A percentile compares a stretch with the other conserved stretches of the same genome.
Evolutionary conservation across 176 grass and related monocot genomes (phyloP).

Genomic region (Elymus sibiricus): DNA sequence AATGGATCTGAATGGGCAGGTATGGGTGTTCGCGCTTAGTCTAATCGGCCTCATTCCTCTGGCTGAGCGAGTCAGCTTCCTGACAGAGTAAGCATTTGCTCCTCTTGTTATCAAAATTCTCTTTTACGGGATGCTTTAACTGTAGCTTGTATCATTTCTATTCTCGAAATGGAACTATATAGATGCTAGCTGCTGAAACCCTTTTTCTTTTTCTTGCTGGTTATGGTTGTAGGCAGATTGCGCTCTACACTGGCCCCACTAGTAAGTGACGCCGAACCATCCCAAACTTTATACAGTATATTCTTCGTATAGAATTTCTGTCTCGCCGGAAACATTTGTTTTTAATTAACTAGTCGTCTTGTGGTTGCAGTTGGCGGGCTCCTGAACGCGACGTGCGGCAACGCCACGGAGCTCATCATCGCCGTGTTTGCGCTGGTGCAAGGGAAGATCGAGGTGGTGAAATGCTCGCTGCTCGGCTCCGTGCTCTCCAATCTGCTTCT

Average conservation of each 20-base stretch:
- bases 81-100: constrained; percentile 69
- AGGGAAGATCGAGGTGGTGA: constrained; percentile 86
- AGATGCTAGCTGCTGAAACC: background rate
- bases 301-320: background rate
- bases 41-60: constrained; percentile 80
- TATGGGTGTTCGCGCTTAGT: constrained; percentile 76
- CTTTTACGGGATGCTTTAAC: background rate
- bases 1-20: constrained; percentile 33
- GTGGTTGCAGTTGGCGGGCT: constrained; percentile 69
- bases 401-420: constrained; percentile 93
- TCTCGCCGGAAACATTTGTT: background rate
- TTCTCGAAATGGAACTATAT: too few species aligned
- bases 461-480: constrained; percentile 88
- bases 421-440: constrained; percentile 69
- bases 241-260: constrained; percentile 80
- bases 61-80: constrained; percentile 94
- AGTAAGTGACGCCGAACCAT: constrained; percentile 33
- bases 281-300: background rate
- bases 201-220: background rate
- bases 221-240: constrained; percentile 58
- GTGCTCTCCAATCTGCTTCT: constrained; percentile 93
- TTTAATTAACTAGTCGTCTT: background rate
- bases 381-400: constrained; percentile 96
- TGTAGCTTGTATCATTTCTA: background rate
- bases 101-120: background rate